Conservation (phyloP, 2,329 filamentous ascomycete genomes). For the Aspergillus oerlinghausenensis region DNA sequence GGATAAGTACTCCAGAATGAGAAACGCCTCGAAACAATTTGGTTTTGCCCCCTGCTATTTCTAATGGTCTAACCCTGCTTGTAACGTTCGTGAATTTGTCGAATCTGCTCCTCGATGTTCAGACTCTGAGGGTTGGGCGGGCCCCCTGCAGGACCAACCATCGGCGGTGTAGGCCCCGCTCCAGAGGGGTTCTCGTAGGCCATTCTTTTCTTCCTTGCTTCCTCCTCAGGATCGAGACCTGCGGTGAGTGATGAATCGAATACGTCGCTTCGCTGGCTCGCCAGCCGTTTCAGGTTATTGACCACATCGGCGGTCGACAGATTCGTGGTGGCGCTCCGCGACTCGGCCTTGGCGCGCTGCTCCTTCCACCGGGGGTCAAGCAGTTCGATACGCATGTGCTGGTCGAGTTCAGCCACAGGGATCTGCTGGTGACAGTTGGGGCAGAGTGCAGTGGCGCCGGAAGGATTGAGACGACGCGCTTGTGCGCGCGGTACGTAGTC, state of each 20-base stretch:
- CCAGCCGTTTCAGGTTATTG: slow-evolving; percentile 91
- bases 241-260: slow-evolving; percentile 61
- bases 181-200: slow-evolving; percentile 42
- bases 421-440: slow-evolving; percentile 92
- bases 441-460: slow-evolving; percentile 65
- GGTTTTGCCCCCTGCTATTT: background rate
- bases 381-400: slow-evolving; percentile 92
- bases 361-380: slow-evolving; percentile 95
- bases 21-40: background rate
- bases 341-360: slow-evolving; percentile 83
- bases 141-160: slow-evolving; percentile 25
- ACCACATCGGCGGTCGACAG: slow-evolving; percentile 81
- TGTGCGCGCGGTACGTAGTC: slow-evolving; percentile 87
- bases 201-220: slow-evolving; percentile 70
- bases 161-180: slow-evolving; percentile 21
- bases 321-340: slow-evolving; percentile 79
- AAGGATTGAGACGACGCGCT: slow-evolving; percentile 62
- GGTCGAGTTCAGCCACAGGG: slow-evolving; percentile 78
- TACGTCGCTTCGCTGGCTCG: slow-evolving; percentile 79
- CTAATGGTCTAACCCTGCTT: slow-evolving; percentile 20
- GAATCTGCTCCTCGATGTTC: slow-evolving; percentile 83
- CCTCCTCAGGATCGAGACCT: slow-evolving; percentile 66
- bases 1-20: background rate
- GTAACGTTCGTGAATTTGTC: slow-evolving; percentile 59
- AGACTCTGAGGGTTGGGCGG: slow-evolving; percentile 42